Conservation (phyloP, 2,329 filamentous ascomycete genomes). For the Sclerotinia trifoliorum region DNA sequence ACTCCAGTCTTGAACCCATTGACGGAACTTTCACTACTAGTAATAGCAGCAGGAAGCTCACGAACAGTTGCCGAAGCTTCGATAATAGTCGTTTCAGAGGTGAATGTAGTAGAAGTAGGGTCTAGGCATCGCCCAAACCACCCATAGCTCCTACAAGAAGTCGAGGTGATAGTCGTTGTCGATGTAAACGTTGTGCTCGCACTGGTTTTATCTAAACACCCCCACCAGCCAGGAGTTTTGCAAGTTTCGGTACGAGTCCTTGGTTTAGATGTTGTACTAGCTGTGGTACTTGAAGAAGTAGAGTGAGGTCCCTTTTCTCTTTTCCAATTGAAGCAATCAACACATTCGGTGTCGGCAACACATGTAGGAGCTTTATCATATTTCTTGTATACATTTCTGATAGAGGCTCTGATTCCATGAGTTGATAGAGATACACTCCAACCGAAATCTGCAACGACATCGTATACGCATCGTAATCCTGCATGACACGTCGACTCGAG, state of each 20-base stretch:
- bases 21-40: not conserved
- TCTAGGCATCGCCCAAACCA: conserved; percentile 23
- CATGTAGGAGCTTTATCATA: conserved; percentile 80
- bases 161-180: conserved; percentile 20
- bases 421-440: conserved; percentile 89
- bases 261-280: conserved; percentile 54
- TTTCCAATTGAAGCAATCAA: conserved; percentile 88
- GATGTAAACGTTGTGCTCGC: conserved; percentile 40
- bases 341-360: conserved; percentile 69
- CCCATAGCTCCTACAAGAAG: conserved; percentile 26
- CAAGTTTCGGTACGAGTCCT: conserved; percentile 76
- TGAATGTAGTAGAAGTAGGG: not conserved
- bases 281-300: conserved; percentile 66
- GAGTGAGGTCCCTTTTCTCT: conserved; percentile 83
- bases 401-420: conserved; percentile 82
- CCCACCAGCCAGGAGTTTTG: conserved; percentile 80
- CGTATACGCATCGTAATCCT: conserved; percentile 81
- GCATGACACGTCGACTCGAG: conserved; percentile 86
- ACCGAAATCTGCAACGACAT: conserved; percentile 83
- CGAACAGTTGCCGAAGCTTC: conserved; percentile 14
- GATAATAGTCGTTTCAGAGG: conserved; percentile 20
- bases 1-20: not conserved
- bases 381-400: conserved; percentile 75
- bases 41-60: conserved; percentile 1
- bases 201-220: conserved; percentile 44